Percentiles rank a stretch among this genome's conserved stretches.
phyloP scores from a whole-genome alignment of 176 grass and related monocot genomes.

The Puya raimondii region DNA sequence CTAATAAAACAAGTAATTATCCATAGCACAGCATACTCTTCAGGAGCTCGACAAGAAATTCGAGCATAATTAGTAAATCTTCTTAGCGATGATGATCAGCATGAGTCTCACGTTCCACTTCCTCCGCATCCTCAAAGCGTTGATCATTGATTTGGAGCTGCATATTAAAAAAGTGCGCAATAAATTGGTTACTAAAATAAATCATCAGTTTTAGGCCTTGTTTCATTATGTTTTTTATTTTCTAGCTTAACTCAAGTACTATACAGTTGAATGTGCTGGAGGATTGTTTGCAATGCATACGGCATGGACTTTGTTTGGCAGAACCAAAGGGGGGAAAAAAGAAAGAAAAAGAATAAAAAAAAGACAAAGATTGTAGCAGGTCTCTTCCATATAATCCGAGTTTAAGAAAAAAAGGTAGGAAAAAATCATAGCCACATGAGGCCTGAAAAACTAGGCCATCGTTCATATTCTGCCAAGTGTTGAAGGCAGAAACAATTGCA shows the following conservation, averaged over 20 bases:
- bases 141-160: conserved; percentile 19
- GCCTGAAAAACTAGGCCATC: too few relatives aligned
- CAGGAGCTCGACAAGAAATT: neutral
- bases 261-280: too few relatives aligned
- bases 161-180: neutral
- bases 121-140: conserved; percentile 14
- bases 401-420: too few relatives aligned
- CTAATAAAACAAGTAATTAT: neutral
- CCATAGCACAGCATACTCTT: neutral
- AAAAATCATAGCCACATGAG: too few relatives aligned
- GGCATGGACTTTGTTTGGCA: too few relatives aligned
- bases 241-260: neutral
- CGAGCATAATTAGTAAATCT: neutral
- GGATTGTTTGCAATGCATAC: too few relatives aligned
- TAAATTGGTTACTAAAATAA: conserved; percentile 5
- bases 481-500: too few relatives aligned
- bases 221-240: neutral
- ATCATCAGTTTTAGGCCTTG: neutral
- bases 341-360: too few relatives aligned
- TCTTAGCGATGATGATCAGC: neutral
- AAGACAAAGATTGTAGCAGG: too few relatives aligned
- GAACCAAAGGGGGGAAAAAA: too few relatives aligned
- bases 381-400: too few relatives aligned
- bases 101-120: neutral
- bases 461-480: too few relatives aligned